Conservation (phyloP, 2,329 filamentous ascomycete genomes). For the Fusarium liriodendri region DNA sequence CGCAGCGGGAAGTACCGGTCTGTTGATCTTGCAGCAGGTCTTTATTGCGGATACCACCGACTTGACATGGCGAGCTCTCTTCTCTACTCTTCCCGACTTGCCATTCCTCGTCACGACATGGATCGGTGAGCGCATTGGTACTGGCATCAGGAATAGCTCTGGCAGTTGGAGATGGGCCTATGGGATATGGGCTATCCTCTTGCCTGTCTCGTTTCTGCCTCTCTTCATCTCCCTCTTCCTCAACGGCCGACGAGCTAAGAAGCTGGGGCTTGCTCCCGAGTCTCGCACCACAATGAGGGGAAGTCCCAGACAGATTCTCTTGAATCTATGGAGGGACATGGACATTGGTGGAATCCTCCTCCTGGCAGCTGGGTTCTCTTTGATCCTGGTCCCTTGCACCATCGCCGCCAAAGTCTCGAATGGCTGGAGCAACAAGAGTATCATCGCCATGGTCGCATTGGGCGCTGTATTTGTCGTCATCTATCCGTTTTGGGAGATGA, state of each 20-base stretch:
- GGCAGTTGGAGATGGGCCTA: constrained; percentile 72
- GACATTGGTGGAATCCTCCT: constrained; percentile 61
- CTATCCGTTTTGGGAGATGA: constrained; percentile 67
- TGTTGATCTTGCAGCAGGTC: constrained; percentile 71
- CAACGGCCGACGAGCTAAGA: constrained; percentile 63
- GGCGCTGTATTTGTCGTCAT: constrained; percentile 58
- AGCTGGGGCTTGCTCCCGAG: constrained; percentile 33
- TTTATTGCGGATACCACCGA: constrained; percentile 73
- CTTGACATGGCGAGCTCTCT: constrained; percentile 68
- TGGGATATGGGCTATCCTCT: constrained; percentile 69
- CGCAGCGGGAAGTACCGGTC: constrained; percentile 67
- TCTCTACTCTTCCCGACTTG: constrained; percentile 67
- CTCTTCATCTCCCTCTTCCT: constrained; percentile 63
- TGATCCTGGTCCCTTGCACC: constrained; percentile 63
- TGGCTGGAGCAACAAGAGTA: constrained; percentile 54
- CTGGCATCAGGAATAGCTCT: constrained; percentile 52
- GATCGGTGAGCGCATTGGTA: constrained; percentile 57
- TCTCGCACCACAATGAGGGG: background rate
- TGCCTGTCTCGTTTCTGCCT: constrained; percentile 66
- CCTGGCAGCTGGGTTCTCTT: constrained; percentile 59
- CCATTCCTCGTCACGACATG: constrained; percentile 72
- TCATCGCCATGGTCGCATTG: constrained; percentile 60
- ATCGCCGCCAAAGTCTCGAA: constrained; percentile 47
- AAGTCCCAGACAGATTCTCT: background rate
- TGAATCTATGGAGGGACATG: constrained; percentile 30